A percentile compares a stretch with the other conserved stretches of the same genome.
phyloP scores from a whole-genome alignment of 208 protist genomes.

The Crithidia brevicula region DNA sequence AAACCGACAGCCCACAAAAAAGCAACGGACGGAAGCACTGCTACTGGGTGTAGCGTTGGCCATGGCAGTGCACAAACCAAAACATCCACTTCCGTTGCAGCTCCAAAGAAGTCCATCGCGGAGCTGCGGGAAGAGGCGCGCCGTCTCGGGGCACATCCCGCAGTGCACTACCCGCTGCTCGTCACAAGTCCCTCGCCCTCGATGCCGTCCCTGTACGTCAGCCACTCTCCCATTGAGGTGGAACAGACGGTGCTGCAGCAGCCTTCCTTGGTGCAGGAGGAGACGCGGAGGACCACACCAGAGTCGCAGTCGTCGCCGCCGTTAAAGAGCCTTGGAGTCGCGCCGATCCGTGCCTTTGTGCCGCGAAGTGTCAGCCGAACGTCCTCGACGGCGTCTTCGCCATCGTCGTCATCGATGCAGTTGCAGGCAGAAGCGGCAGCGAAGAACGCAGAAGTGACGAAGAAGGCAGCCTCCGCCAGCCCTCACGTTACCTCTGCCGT shows the following conservation, averaged over 20 bases:
- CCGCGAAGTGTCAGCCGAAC: neutral
- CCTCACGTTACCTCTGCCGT: too few species aligned
- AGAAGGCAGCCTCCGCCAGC: too few species aligned
- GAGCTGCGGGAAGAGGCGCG: constrained; percentile 55
- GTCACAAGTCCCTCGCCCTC: constrained; percentile 22
- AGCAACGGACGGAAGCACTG: neutral
- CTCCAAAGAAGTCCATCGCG: constrained; percentile 16
- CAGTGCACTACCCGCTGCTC: constrained; percentile 13
- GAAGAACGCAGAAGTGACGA: neutral
- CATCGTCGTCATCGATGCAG: neutral
- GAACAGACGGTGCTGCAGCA: constrained; percentile 8
- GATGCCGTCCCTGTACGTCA: constrained; percentile 11
- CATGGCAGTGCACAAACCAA: too few species aligned
- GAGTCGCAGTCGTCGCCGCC: neutral
- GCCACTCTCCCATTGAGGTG: constrained; percentile 6
- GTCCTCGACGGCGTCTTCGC: neutral
- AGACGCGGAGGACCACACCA: neutral
- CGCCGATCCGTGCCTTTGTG: neutral
- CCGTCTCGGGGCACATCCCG: constrained; percentile 48
- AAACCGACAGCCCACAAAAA: neutral
- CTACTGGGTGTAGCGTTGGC: neutral
- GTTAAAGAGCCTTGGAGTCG: neutral
- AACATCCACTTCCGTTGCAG: too few species aligned
- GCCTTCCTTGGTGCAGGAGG: neutral
- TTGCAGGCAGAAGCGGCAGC: neutral